Base-by-base conservation (phyloP, 257 asterid species). In the Cruciata laevipes region DNA sequence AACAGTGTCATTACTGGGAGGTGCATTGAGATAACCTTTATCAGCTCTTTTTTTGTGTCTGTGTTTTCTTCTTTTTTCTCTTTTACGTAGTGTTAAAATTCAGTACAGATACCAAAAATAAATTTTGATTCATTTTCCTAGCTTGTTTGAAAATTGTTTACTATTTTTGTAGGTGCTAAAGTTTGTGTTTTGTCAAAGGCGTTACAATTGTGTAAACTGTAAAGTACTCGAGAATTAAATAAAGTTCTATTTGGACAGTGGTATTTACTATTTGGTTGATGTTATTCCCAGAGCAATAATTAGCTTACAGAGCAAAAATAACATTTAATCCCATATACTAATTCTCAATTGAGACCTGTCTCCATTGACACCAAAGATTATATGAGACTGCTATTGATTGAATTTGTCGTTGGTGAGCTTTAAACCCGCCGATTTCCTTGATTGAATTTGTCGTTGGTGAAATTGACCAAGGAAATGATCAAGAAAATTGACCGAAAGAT, bases 1-100 rank as follows among this genome's bases (percentile, higher is more conserved):
- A 63, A 63, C 71, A 61, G 66, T 62, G 67, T 67, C 52, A 25
- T 68, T 58, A 20, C 27, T 64, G 69, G 73, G 62, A 71, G 70
- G 51, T 69, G 62, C 73, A 73, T 18, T 53, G 71, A 61, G 55
- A 61, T 33, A 60, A 42, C 69, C 62, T 61, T 27, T 27, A 24
- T 66, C 47, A 18, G 23, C 63, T 69, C 68, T 40, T 61, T 49
- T 40, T 61, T 49, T 27, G 21, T 32, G 16, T 20, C 38, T 27
- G 64, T 33, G n/a, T 61, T 33, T 33, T 32, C 5, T 35, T 35
- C 18, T 18, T 18, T 18, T 61, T 32, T 18, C 27, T 32, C 47
- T 17, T 10, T 58, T 69, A n/a, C 47, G 55, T 55, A 52, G 76
- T 61, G 52, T 77, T 44, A 44, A 25, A 32, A 53, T 66, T 44